Base-by-base conservation (phyloP, 208 protist genomes). In the Acanthamoeba lenticulata region DNA sequence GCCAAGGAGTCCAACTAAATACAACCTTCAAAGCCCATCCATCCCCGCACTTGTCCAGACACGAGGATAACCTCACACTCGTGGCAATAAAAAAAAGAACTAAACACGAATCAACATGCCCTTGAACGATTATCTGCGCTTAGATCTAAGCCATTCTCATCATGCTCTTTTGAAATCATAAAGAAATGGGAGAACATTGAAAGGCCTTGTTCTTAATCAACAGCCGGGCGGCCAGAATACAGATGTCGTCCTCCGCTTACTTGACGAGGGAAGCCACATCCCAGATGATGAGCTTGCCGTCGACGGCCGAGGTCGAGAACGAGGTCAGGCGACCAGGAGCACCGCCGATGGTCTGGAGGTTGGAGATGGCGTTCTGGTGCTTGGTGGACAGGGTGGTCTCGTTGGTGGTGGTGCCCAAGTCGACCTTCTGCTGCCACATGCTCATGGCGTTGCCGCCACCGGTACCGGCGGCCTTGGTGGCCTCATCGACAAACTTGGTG, bases 1-100 rank as follows among this genome's bases (percentile, higher is more conserved):
- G 97, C 97, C 95, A 99, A 99, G 98, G 98, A 96, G 90, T 85
- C 42, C 93, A 94, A 88, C 92, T 44, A 94, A 62, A 44, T 44
- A 49, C 89, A 83, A 32, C 29, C 32, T 29, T n/a, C 27, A 93
- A 17, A 79, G 49, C 21, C 11, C 65, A 42, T 77, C 36, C 34
- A 77, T 77, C 9, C 17, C 5, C 9, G 9, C 5, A 19, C 45
- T 52, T 52, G 45, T 5, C 15, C 45, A 77, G 27, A 17, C 15
- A 77, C 24, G 34, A 77, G 13, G n/a, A n/a, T n/a, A n/a, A n/a
- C n/a, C n/a, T n/a, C n/a, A n/a, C 52, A 21, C 52, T 60, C 52
- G 52, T 21, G 21, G 52, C 21, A 60, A 60, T 60, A 60, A 60
- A 60, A n/a, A n/a, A n/a, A n/a, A n/a, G n/a, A n/a, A n/a, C n/a